Conservation (phyloP, 495 filamentous ascomycete genomes). For the Penicillium riverlandense region DNA sequence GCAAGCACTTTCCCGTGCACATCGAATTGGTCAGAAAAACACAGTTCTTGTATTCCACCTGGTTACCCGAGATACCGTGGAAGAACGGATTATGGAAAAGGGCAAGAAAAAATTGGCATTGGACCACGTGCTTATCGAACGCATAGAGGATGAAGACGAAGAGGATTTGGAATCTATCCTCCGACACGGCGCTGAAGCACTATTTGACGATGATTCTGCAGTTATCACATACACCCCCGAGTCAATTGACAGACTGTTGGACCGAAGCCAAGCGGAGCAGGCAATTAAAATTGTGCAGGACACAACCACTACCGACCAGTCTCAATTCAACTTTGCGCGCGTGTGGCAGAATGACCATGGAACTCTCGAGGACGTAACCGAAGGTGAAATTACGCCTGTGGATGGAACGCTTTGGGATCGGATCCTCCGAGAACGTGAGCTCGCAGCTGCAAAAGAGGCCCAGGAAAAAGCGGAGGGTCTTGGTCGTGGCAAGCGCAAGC, state of each 20-base stretch:
- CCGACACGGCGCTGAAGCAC: constrained; percentile 74
- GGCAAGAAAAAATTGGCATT: constrained; percentile 92
- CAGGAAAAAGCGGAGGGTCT: constrained; percentile 57
- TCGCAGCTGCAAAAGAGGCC: constrained; percentile 61
- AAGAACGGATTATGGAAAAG: constrained; percentile 95
- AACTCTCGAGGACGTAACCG: constrained; percentile 52
- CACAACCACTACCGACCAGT: constrained; percentile 44
- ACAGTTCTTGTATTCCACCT: constrained; percentile 94
- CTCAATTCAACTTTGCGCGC: constrained; percentile 79
- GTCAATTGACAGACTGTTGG: constrained; percentile 80
- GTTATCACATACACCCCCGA: constrained; percentile 72
- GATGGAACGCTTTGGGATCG: constrained; percentile 75
- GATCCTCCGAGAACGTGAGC: constrained; percentile 76
- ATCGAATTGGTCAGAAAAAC: constrained; percentile 92
- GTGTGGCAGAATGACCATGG: constrained; percentile 87
- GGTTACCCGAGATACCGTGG: constrained; percentile 77
- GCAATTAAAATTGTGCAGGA: constrained; percentile 49
- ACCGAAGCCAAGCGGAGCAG: constrained; percentile 75
- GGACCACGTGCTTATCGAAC: constrained; percentile 88
- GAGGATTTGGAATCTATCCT: constrained; percentile 84
- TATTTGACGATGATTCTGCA: constrained; percentile 63
- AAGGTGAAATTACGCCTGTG: constrained; percentile 33
- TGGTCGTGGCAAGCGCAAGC: constrained; percentile 72
- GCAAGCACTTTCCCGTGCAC: constrained; percentile 87
- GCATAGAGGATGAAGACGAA: constrained; percentile 68